phyloP scores from a whole-genome alignment of 805 yeast species.

The Millerozyma miso region DNA sequence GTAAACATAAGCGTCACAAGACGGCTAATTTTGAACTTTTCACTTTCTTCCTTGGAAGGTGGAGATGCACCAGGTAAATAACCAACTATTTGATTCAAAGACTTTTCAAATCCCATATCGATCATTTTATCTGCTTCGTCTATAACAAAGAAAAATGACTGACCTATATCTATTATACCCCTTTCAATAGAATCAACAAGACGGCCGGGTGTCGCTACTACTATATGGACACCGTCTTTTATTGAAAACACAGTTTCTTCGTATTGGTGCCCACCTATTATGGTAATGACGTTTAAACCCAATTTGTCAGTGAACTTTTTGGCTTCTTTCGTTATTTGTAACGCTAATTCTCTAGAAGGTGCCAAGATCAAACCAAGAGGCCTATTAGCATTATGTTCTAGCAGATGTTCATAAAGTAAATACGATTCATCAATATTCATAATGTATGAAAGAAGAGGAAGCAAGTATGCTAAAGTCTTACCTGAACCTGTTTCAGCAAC shows the following conservation, averaged over 20 bases:
- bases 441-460: slow-evolving; percentile 65
- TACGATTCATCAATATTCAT: slow-evolving; percentile 29
- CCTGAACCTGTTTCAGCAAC: slow-evolving; percentile 98
- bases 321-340: slow-evolving; percentile 74
- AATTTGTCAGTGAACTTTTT: slow-evolving; percentile 41
- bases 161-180: slow-evolving; percentile 54
- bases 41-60: slow-evolving; percentile 22
- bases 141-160: slow-evolving; percentile 66
- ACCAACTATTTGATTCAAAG: slow-evolving; percentile 57
- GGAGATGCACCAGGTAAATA: slow-evolving; percentile 33
- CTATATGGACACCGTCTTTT: slow-evolving; percentile 64
- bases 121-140: slow-evolving; percentile 98
- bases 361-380: slow-evolving; percentile 81
- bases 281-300: slow-evolving; percentile 50
- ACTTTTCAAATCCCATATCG: slow-evolving; percentile 88
- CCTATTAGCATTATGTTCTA: slow-evolving; percentile 46
- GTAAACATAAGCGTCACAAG: slow-evolving; percentile 86
- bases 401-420: slow-evolving; percentile 36
- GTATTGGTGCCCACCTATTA: slow-evolving; percentile 88
- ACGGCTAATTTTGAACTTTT: slow-evolving; percentile 34
- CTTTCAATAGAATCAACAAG: slow-evolving; percentile 75
- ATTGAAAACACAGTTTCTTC: slow-evolving; percentile 64
- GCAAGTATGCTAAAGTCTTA: slow-evolving; percentile 76
- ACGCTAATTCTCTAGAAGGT: slow-evolving; percentile 92
- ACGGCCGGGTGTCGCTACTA: slow-evolving; percentile 95